Evolutionary conservation across 306 rosid genomes (phyloP), one percentile per base, ranked within the genome.

Genomic region (Citrullus amarus): DNA sequence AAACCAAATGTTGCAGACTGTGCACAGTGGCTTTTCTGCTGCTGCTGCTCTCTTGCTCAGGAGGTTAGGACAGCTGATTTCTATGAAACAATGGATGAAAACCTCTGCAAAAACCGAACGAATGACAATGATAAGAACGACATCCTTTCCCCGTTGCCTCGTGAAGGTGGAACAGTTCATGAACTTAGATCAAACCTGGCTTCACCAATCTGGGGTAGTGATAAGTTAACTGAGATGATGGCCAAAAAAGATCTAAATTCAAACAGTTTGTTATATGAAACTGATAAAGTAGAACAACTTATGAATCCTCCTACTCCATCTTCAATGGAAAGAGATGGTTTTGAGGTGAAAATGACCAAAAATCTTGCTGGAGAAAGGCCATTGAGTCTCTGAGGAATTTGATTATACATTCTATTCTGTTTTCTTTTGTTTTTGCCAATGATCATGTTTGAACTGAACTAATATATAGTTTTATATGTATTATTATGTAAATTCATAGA

Each of bases 31-130:
- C 84, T 88, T 57, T 86, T 83, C 34, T 88, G 92, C 48, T 88
- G 88, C 61, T 86, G 90, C 86, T 88, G 92, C 70, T 83, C 92
- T 62, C 86, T 88, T 62, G 90, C 90, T 61, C 92, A 88, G 78
- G 92, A 88, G 80, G 87, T 86, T 44, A 75, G 92, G 56, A 88
- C 92, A 8, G 85, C 84, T 9, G 78, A 85, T 65, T 86, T 43
- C 82, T 86, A 85, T 68, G 85, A 85, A 70, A 69, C 75, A 50
- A 75, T 83, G 56, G 78, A 84, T 28, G 83, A 78, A 17, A 81
- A 85, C 9, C 80, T 73, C 20, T 73, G 81, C 83, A 63, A 70
- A 74, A 86, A 61, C 46, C 70, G 51, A 36, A 44, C 18, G 34
- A 10, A 54, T 6, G 76, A 18, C 25, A 65, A 25, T 2, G 79